Base-by-base conservation (phyloP, 176 grass and related monocot genomes). In the Panicum miliaceum region DNA sequence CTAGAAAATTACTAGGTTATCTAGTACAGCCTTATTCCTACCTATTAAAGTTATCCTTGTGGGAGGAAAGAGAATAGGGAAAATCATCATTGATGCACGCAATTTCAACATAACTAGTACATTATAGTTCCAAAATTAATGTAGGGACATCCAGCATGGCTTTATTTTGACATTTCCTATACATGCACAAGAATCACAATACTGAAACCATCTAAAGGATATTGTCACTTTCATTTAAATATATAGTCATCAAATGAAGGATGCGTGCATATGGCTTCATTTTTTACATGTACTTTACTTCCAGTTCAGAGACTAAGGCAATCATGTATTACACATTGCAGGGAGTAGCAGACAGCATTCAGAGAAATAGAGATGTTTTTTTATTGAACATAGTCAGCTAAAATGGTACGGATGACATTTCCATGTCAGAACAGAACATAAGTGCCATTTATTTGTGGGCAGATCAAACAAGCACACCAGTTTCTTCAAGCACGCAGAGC, bases 381-480 rank as follows among this genome's bases (percentile, higher is more conserved):
- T 48, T 14, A 38, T 70, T 15, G 48, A 71, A 22, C 48, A 66
- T 65, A 11, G 41, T 5, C 26, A 60, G 9, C 6, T 50, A 79
- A 70, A 52, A 82, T 68, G 14, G 70, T 18, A 13, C 14, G 35
- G 53, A 59, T 57, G 5, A 20, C 16, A 78, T 71, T 42, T 43
- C 35, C 18, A 18, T 58, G 14, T 66, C 10, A 20, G 4, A 32
- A 34, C 12, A 15, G 62, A 59, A 3, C 14, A 37, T 37, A 18
- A 43, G 22, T 56, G 7, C 7, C 22, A 20, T 36, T n/a, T 20
- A 6, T 68, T 26, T 37, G 8, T 1, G 4, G 19, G 37, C 34
- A n/a, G 46, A 78, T 32, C 19, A 82, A 90, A 75, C 76, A 80
- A 68, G 12, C 51, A 84, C 11, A 45, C 2, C 22, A 79, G 37